Evolutionary conservation across 75 land plant species (phyloP), one percentile per base, ranked within the genome.

Genomic region (Selaginella tamariscina): DNA sequence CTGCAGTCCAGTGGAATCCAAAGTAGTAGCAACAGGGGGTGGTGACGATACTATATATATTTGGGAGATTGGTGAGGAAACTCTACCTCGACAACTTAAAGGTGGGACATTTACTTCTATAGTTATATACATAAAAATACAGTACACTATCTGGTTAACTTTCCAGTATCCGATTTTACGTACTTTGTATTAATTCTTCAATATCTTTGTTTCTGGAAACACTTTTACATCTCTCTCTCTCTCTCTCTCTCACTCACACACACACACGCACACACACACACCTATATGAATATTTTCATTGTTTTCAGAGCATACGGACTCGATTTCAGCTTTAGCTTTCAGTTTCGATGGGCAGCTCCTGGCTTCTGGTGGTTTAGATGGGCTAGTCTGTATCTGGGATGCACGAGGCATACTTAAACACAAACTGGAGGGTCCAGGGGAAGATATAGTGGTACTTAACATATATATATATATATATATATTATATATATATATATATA

Each of bases 341-440:
- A 93, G 94, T 73, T 56, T 24, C 67, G 98, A 93, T 80, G 98
- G 95, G 5, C 74, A 74, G 55, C 73, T 93, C 54, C 86, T 93
- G 33, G 95, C 95, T 39, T 80, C 90, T 69, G 98, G 95, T 56
- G 75, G 98, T 55, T 74, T 86, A 39, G 98, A 93, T 77, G 98
- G 95, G 33, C 21, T 78, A 31, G 76, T 93, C 67, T 70, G 80
- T 72, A 66, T 93, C 22, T 93, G 98, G 98, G 98, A 89, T 23
- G 33, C 79, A 24, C 62, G 77, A 13, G 84, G 88, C 54, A 66
- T 57, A 55, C 78, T 86, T 24, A 86, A 71, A 65, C 79, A 79
- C 69, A 72, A 65, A 11, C 77, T 93, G 69, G 90, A 89, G 9
- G 98, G 94, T 57, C 89, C 98, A 56, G 75, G 80, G 56, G 94